Conservation (phyloP, 805 yeast genomes). For the Saturnispora hagleri region DNA sequence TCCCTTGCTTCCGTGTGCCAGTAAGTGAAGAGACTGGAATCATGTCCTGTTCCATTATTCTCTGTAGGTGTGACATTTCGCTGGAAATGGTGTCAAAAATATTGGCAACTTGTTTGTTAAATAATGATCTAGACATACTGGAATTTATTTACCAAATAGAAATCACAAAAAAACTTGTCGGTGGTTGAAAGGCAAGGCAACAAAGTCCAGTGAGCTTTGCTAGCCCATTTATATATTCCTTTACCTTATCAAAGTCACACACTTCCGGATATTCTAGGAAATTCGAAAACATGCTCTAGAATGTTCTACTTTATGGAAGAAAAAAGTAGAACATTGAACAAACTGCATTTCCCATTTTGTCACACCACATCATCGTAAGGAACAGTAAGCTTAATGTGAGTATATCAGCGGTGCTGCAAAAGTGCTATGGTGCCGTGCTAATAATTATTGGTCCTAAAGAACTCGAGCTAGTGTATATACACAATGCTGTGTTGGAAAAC, state of each 20-base stretch:
- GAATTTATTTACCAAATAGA: no score
- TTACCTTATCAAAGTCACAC: neutral
- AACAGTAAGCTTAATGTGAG: neutral
- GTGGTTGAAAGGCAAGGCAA: no score
- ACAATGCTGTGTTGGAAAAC: no score
- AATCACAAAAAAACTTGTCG: no score
- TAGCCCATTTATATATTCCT: neutral
- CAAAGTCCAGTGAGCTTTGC: neutral
- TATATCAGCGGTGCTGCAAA: neutral
- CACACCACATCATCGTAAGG: neutral
- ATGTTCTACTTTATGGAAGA: neutral
- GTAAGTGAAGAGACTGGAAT: neutral
- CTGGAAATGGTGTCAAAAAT: slow-evolving; percentile 35
- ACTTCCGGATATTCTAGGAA: neutral
- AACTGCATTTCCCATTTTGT: neutral
- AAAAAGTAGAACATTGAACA: neutral
- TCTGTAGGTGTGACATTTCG: slow-evolving; percentile 33
- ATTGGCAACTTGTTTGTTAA: slow-evolving; percentile 33
- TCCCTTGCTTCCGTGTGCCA: neutral
- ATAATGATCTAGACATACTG: slow-evolving; percentile 2
- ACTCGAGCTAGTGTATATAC: no score
- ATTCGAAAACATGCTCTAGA: neutral
- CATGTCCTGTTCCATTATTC: slow-evolving; percentile 17
- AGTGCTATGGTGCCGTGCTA: neutral
- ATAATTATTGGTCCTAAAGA: no score